Evolutionary conservation across 129 eudicot genomes (phyloP).

Genomic region (sunflower (Helianthus annuus)): DNA sequence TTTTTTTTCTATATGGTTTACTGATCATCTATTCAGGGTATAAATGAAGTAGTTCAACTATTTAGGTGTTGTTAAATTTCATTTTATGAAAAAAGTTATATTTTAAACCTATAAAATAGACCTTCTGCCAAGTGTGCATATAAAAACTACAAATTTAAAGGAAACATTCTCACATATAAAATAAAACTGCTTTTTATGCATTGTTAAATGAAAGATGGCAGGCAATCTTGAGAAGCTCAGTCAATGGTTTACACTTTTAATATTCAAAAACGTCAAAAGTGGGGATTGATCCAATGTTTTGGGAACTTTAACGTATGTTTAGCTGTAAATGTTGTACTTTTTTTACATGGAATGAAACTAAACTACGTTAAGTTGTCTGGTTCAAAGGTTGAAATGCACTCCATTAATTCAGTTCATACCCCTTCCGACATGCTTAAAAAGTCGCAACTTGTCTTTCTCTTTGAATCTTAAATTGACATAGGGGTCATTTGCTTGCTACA

Average conservation of each 20-base stretch:
- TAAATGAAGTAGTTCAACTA: too few species aligned
- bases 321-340: slow-evolving; percentile 28
- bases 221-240: slow-evolving; percentile 41
- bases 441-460: background rate
- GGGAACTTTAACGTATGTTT: slow-evolving; percentile 36
- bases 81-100: too few species aligned
- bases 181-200: slow-evolving; percentile 26
- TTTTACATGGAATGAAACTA: slow-evolving; percentile 17
- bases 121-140: slow-evolving; percentile 5
- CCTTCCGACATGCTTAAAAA: too few species aligned
- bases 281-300: slow-evolving; percentile 46
- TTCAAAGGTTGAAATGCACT: slow-evolving; percentile 2
- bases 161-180: slow-evolving; percentile 27
- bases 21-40: too few species aligned
- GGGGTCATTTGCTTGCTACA: too few species aligned
- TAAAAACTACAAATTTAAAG: slow-evolving; percentile 12
- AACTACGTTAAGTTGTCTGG: slow-evolving; percentile 18
- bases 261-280: slow-evolving; percentile 10
- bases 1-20: too few species aligned
- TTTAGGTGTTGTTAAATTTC: too few species aligned
- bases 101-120: too few species aligned
- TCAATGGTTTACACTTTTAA: slow-evolving; percentile 29
- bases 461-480: background rate
- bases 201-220: slow-evolving; percentile 28
- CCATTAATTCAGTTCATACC: too few species aligned